Base-by-base conservation (phyloP, 495 filamentous ascomycete species). In the Hamigera avellanea region DNA sequence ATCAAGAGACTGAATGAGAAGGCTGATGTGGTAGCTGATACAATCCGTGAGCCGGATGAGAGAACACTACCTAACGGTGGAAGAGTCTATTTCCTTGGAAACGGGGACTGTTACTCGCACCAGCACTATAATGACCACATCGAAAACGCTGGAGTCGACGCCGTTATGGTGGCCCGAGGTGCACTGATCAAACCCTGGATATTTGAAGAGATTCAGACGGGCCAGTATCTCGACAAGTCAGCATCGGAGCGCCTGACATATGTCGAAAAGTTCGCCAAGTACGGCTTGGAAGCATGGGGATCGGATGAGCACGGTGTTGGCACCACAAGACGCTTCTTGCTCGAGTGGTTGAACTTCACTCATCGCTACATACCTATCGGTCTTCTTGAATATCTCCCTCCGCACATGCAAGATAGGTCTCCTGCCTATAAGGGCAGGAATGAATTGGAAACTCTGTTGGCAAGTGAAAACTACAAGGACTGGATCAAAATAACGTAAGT, bases 401-500 rank as follows among this genome's bases (percentile, higher is more conserved):
- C 91, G 0, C 76, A 61, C 16, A 70, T 98, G 33, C 81, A 95
- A 36, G 88, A 98, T 52, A 65, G 91, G 27, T 83, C 91, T 25
- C 89, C 88, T 28, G 72, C 73, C 28, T 98, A 76, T 53, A 75
- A 66, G 46, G 87, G 88, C 5, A 67, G 91, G 36, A 80, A 86
- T 59, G 91, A 96, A 26, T 48, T 96, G 58, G 91, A 98, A 72
- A 93, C 84, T 30, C 61, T 98, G 43, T 61, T 98, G 60, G 79
- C 75, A 8, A 94, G 87, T 62, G 73, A 73, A 26, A 81, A 96
- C 56, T 95, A 93, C 59, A 81, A 77, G 62, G 91, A 98, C 59
- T 98, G 91, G 91, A 83, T 98, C 48, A 96, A 94, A 69, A 93
- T 98, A 51, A 91, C 83, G 86, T 93, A 72, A 56, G 79, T 62